Base-by-base conservation (phyloP, 441 rosid species). In the Gossypium trilobum region DNA sequence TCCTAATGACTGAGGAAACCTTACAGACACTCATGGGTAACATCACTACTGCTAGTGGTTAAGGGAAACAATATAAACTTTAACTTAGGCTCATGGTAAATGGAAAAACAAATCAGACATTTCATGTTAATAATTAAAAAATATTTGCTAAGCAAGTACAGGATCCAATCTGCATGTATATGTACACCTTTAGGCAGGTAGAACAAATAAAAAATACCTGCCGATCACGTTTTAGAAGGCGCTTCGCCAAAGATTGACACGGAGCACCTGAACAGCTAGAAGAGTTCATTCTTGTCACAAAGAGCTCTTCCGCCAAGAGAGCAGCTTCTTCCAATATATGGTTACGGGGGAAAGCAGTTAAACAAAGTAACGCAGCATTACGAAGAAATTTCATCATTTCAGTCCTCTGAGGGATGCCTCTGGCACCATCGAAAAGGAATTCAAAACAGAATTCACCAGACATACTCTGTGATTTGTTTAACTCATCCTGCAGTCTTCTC, bases 291-390 rank as follows among this genome's bases (percentile, higher is more conserved):
- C 79, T 80, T 25, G 89, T 82, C 66, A 83, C 82, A 70, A 81
- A 87, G 60, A 87, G 81, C 81, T 95, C 97, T 85, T 92, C 99
- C 29, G 97, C 93, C 70, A 89, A 80, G 82, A 95, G 95, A 39
- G 82, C 88, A 76, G 95, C 96, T 89, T 92, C 89, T 84, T 95
- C 93, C 78, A 91, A 76, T 48, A 82, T 68, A 78, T 89, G 77
- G 72, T 91, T 92, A 62, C 92, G 91, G 1, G 98, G 97, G 82
- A 95, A 92, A 72, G 81, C 92, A 73, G 85, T 78, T 70, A 92
- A 83, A 72, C 88, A 89, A 67, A 88, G 97, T 75, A 95, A 83
- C 72, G 77, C 78, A 69, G 93, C 92, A 87, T 91, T 88, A 50
- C 98, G 89, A 71, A 95, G 84, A 83, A 95, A 95, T 75, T 81